Percentiles rank a stretch among this genome's conserved stretches.
phyloP scores from a whole-genome alignment of 2,329 filamentous ascomycete species.

The Akanthomyces dipterigenus region DNA sequence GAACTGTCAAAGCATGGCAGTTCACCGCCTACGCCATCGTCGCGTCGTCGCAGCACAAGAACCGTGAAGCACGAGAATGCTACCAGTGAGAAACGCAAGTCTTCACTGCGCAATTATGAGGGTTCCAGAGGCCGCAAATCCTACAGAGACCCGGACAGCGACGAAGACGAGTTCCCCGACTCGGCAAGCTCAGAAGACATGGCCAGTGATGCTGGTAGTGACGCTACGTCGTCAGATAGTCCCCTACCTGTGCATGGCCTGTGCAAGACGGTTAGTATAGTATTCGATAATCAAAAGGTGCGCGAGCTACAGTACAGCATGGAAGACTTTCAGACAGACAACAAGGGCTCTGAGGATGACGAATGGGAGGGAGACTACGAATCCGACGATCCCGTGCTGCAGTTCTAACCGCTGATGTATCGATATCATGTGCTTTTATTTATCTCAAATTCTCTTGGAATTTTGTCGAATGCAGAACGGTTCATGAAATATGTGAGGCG shows the following conservation, averaged over 20 bases:
- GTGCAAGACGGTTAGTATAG: conserved; percentile 63
- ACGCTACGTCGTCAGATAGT: neutral
- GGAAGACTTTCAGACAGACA: conserved; percentile 61
- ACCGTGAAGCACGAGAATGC: conserved; percentile 23
- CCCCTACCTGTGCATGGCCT: conserved; percentile 50
- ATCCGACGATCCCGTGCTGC: conserved; percentile 31
- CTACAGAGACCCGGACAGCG: conserved; percentile 41
- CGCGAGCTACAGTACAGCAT: conserved; percentile 62
- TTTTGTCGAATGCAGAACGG: neutral
- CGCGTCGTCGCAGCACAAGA: conserved; percentile 32
- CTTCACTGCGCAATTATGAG: conserved; percentile 2
- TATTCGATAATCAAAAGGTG: conserved; percentile 70
- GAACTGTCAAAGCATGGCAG: conserved; percentile 11
- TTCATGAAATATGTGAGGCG: neutral
- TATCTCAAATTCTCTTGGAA: too few relatives aligned
- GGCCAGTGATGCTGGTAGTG: conserved; percentile 11
- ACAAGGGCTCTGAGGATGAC: conserved; percentile 48
- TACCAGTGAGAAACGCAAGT: conserved; percentile 12
- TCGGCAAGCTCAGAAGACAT: conserved; percentile 17
- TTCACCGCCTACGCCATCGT: conserved; percentile 19
- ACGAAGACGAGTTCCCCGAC: conserved; percentile 31
- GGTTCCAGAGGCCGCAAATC: conserved; percentile 17
- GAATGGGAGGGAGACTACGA: conserved; percentile 55
- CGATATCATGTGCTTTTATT: neutral
- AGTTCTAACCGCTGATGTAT: neutral